phyloP scores from a whole-genome alignment of 2,329 filamentous ascomycete species.

The Fusarium devonianum region DNA sequence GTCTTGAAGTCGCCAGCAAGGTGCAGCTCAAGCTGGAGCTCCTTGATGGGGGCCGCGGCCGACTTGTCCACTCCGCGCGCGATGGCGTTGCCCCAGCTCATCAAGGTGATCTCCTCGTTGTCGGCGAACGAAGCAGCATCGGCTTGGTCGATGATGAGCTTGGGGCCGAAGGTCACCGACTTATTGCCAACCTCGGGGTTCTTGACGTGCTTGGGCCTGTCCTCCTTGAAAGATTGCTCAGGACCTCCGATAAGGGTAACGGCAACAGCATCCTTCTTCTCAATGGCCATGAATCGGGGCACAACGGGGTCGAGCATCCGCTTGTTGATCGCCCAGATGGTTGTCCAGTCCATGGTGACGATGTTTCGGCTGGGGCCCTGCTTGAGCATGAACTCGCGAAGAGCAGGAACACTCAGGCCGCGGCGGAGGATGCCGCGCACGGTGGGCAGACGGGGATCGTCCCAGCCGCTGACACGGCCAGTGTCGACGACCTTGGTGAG shows the following conservation, averaged over 20 bases:
- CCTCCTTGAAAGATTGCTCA: constrained; percentile 67
- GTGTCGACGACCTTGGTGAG: constrained; percentile 82
- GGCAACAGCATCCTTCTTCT: constrained; percentile 74
- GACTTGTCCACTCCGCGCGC: constrained; percentile 70
- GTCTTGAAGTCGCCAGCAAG: constrained; percentile 92
- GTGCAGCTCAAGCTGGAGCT: constrained; percentile 84
- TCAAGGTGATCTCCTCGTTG: constrained; percentile 91
- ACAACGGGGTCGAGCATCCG: constrained; percentile 82
- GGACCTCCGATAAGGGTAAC: constrained; percentile 73
- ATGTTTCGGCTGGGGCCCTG: constrained; percentile 86
- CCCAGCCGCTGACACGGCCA: constrained; percentile 82
- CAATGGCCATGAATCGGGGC: constrained; percentile 76
- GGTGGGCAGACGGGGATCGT: constrained; percentile 86
- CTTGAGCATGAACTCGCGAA: constrained; percentile 84
- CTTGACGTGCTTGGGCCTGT: constrained; percentile 89
- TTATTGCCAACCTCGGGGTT: constrained; percentile 85
- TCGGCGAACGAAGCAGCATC: constrained; percentile 83
- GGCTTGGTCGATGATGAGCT: constrained; percentile 83
- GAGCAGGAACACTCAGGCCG: constrained; percentile 79
- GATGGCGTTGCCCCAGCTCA: constrained; percentile 94
- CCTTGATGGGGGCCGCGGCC: constrained; percentile 66
- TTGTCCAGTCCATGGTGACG: constrained; percentile 83
- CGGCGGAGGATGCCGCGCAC: constrained; percentile 80
- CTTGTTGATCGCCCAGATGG: constrained; percentile 78
- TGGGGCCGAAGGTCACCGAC: constrained; percentile 79